Evolutionary conservation across 192 early-diverging fungal species (phyloP), one percentile per base, ranked within the genome.

Genomic region (Coemansia sp.): DNA sequence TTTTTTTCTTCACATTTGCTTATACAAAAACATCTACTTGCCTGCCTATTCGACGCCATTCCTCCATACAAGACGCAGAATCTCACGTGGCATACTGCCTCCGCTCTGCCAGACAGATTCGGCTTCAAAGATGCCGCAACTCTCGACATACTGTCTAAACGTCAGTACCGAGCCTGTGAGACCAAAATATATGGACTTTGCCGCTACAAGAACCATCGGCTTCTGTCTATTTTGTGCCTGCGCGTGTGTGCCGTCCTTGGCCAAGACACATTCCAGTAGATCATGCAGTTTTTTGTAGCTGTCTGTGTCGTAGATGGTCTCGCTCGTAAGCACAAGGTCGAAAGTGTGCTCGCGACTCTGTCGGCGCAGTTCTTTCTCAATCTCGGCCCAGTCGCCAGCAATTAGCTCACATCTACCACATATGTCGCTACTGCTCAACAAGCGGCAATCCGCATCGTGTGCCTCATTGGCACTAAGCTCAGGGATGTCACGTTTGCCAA

Each of bases 171-270:
- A 88, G 7, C 96, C 96, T 22, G 88, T 84, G 2, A 93, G 93
- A 19, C 96, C 96, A 87, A 98, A 98, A 67, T 98, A 98, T 8
- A 88, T 87, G 0, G 89, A 85, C 62, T 98, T 98, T 57, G 94
- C 94, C 15, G 94, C 93, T 9, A 98, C 81, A 27, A 88, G 85
- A 13, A 48, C 66, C 59, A 55, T 58, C 14, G 75, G 75, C 37
- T 41, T 38, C 14, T 33, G 17, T 33, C 14, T 21, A 15, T 15
- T 12, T 14, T 24, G 21, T 10, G 74, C 69, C 59, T 83, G 71
- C 47, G 81, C 70, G 59, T 83, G 71, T 43, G 83, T 69, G 58
- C 50, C 48, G 33, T 87, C 78, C 54, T 55, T 62, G n/a, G 69
- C 71, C 33, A 80, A 57, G 23, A 58, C 52, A 30, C 63, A 66